Percentiles rank a stretch among this genome's conserved stretches.
Conservation (phyloP, 1,139 yeast genomes). For the Yamadazyma diddensiae region DNA sequence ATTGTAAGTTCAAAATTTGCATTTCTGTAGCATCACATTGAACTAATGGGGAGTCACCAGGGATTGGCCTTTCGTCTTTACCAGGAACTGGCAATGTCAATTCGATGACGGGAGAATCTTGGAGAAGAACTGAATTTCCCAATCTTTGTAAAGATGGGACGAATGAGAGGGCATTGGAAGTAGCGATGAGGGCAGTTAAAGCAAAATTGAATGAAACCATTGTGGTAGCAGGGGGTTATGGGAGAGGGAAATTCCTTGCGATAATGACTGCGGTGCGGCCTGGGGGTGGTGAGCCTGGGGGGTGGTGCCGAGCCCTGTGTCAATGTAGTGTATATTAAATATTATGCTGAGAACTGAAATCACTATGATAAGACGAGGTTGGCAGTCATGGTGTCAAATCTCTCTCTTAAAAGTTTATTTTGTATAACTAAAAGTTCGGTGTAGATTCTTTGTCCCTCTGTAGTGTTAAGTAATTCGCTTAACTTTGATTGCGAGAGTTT, state of each 20-base stretch:
- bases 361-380: conserved; percentile 60
- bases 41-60: conserved; percentile 84
- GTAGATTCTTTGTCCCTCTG: conserved; percentile 53
- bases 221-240: not conserved
- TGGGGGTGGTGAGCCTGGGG: too few species aligned
- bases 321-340: not conserved
- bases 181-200: conserved; percentile 15
- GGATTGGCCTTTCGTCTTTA: conserved; percentile 61
- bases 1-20: conserved; percentile 62
- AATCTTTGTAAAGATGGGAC: conserved; percentile 18
- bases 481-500: conserved; percentile 50
- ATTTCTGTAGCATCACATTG: conserved; percentile 65
- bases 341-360: conserved; percentile 3
- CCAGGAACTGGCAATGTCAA: conserved; percentile 18
- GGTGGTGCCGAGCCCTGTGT: not conserved
- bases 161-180: conserved; percentile 24
- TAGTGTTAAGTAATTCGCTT: conserved; percentile 37
- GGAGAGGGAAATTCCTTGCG: too few species aligned
- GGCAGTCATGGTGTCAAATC: conserved; percentile 72
- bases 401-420: conserved; percentile 62
- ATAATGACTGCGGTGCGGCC: too few species aligned
- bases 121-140: conserved; percentile 2
- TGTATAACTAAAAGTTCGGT: conserved; percentile 68
- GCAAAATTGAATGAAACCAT: conserved; percentile 30
- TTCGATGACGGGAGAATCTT: conserved; percentile 2